Percentiles rank a stretch among this genome's conserved stretches.
These are phyloP conservation scores for Sequoiadendron giganteum DNA, from an alignment of 75 land plant genomes.

Conservation along the genomic window DNA sequence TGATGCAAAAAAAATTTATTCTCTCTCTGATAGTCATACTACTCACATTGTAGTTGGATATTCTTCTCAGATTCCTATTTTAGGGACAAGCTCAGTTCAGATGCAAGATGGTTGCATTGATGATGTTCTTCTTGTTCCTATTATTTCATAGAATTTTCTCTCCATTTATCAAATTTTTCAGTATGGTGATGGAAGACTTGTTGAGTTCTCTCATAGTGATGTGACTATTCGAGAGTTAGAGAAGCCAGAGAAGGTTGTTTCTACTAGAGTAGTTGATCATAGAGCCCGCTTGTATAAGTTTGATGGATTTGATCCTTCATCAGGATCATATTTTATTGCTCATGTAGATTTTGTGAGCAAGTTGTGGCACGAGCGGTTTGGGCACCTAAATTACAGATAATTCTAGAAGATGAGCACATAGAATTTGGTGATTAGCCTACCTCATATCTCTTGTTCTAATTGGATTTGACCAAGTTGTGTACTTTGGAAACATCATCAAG, in stretches of 20 bases:
- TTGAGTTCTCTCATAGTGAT: neutral
- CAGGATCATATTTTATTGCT: neutral
- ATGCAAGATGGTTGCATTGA: neutral
- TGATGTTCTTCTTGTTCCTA: neutral
- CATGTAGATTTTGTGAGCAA: neutral
- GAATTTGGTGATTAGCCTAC: neutral
- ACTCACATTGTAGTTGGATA: neutral
- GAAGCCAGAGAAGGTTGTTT: neutral
- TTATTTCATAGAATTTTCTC: too few species aligned
- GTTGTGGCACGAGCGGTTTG: neutral
- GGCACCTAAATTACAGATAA: neutral
- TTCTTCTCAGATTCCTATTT: neutral
- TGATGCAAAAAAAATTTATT: too few species aligned
- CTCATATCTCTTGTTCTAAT: neutral
- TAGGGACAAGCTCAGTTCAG: neutral
- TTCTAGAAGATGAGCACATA: neutral
- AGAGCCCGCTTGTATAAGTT: neutral
- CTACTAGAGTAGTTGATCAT: neutral
- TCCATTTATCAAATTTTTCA: neutral
- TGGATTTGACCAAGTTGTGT: neutral
- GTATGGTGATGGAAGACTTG: neutral
- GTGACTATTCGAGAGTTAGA: neutral
- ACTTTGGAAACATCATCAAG: neutral
- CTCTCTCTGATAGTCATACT: too few species aligned
- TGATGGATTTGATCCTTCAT: neutral